These are phyloP conservation scores for Monilinia polystroma DNA, from an alignment of 2,329 filamentous ascomycete genomes.

Conservation along the genomic window DNA sequence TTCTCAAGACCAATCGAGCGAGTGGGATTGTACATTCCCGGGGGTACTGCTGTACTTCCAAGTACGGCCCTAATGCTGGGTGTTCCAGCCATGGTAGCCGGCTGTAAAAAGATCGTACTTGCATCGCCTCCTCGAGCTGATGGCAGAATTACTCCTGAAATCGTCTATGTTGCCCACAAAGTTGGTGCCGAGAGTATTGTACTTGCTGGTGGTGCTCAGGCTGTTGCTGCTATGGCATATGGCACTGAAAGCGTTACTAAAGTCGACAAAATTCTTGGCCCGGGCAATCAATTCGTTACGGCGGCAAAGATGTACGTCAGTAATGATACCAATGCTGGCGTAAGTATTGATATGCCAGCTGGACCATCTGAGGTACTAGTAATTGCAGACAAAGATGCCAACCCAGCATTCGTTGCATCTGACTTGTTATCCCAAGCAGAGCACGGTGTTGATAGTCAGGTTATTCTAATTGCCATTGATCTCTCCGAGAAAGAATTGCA, in stretches of 20 bases:
- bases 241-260: slow-evolving; percentile 92
- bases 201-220: slow-evolving; percentile 91
- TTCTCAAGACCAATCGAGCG: slow-evolving; percentile 91
- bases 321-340: slow-evolving; percentile 93
- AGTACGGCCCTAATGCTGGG: slow-evolving; percentile 97
- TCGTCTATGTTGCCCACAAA: slow-evolving; percentile 96
- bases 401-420: slow-evolving; percentile 92
- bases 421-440: slow-evolving; percentile 95
- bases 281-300: slow-evolving; percentile 97
- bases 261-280: slow-evolving; percentile 97
- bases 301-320: slow-evolving; percentile 98
- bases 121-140: slow-evolving; percentile 88
- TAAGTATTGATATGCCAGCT: slow-evolving; percentile 97
- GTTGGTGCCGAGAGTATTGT: slow-evolving; percentile 95
- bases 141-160: slow-evolving; percentile 90
- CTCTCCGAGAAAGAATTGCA: slow-evolving; percentile 69
- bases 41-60: slow-evolving; percentile 93
- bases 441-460: slow-evolving; percentile 94
- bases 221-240: slow-evolving; percentile 94
- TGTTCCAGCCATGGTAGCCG: slow-evolving; percentile 95
- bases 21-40: slow-evolving; percentile 94
- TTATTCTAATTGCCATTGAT: slow-evolving; percentile 83
- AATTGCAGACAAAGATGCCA: slow-evolving; percentile 81
- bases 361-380: slow-evolving; percentile 97
- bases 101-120: slow-evolving; percentile 91